Conservation (phyloP, 805 yeast genomes). For the Saccharomyces paradoxus region DNA sequence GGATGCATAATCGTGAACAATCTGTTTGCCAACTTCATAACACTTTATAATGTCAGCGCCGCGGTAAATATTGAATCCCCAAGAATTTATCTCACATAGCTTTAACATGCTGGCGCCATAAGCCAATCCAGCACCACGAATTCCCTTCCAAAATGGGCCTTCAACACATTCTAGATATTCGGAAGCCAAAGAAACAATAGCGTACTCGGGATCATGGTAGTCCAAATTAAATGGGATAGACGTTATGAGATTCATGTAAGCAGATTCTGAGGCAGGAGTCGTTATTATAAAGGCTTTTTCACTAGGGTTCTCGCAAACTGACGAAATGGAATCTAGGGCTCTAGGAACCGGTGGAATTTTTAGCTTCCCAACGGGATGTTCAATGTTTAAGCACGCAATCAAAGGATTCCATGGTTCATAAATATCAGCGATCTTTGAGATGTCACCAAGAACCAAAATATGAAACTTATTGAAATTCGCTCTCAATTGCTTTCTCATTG, state of each 20-base stretch:
- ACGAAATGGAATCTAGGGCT: conserved; percentile 45
- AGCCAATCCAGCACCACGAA: conserved; percentile 89
- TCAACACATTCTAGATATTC: conserved; percentile 79
- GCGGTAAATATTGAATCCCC: conserved; percentile 63
- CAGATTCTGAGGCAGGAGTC: conserved; percentile 79
- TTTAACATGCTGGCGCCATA: conserved; percentile 70
- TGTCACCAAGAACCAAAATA: conserved; percentile 64
- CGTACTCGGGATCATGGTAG: conserved; percentile 51
- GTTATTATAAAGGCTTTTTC: conserved; percentile 53
- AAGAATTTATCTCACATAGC: conserved; percentile 55
- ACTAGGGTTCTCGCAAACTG: conserved; percentile 44
- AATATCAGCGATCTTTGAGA: conserved; percentile 35
- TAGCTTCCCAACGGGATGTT: not conserved
- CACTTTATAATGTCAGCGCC: conserved; percentile 73
- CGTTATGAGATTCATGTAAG: conserved; percentile 55
- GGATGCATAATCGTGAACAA: conserved; percentile 51
- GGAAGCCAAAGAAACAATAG: conserved; percentile 62
- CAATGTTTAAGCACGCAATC: conserved; percentile 9
- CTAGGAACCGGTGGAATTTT: conserved; percentile 40
- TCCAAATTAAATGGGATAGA: conserved; percentile 40
- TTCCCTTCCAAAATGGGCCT: conserved; percentile 95
- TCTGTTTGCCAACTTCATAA: conserved; percentile 51
- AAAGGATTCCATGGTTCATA: conserved; percentile 23
- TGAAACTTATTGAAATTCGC: conserved; percentile 51
- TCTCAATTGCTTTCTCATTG: conserved; percentile 46